Evolutionary conservation across 2,329 filamentous ascomycete species (phyloP).

Genomic region (Fusarium fujikuroi): DNA sequence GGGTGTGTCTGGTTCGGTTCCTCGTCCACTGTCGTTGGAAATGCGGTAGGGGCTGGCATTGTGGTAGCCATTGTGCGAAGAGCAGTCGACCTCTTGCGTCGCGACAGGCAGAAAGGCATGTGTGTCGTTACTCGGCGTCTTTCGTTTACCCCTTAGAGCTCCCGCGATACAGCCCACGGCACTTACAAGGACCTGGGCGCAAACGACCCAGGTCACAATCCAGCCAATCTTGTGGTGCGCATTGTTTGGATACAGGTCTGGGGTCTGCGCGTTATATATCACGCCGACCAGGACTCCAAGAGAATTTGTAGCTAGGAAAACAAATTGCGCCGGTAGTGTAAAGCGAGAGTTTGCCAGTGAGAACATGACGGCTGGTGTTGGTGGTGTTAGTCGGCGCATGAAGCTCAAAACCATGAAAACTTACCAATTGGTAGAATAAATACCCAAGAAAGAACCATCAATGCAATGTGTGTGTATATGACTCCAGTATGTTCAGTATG

Average conservation of each 20-base stretch:
- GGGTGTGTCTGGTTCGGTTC: constrained; percentile 75
- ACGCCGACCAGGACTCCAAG: constrained; percentile 72
- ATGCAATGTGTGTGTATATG: constrained; percentile 75
- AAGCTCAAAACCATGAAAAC: constrained; percentile 44
- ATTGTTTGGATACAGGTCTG: constrained; percentile 87
- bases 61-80: constrained; percentile 57
- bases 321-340: constrained; percentile 74
- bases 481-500: constrained; percentile 62
- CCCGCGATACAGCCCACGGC: constrained; percentile 69
- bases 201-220: constrained; percentile 78
- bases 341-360: constrained; percentile 83
- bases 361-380: constrained; percentile 79
- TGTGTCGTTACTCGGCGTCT: neutral
- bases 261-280: constrained; percentile 82
- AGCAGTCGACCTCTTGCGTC: constrained; percentile 46
- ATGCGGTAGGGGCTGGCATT: constrained; percentile 63
- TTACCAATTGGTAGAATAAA: constrained; percentile 77
- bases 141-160: neutral
- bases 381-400: constrained; percentile 6
- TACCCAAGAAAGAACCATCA: constrained; percentile 79
- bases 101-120: constrained; percentile 72
- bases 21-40: constrained; percentile 79
- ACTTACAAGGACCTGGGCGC: constrained; percentile 75
- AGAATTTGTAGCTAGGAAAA: constrained; percentile 72
- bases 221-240: constrained; percentile 91